Base-by-base conservation (phyloP, 179 eudicot species). In the Silene vulgaris region DNA sequence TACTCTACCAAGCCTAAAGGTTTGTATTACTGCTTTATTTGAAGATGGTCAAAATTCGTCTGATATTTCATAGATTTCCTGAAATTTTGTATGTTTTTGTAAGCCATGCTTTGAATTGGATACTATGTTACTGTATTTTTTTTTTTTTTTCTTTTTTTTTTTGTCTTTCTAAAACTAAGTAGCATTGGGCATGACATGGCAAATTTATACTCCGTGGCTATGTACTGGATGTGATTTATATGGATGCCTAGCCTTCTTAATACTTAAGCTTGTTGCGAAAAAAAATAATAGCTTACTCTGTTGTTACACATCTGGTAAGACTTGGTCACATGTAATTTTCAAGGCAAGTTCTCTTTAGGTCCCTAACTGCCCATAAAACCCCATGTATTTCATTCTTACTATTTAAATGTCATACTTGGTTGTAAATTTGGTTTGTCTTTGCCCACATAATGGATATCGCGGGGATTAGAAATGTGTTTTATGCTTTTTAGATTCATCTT, bases 31-130 rank as follows among this genome's bases (percentile, higher is more conserved):
- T 65, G 45, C 50, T 37, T 59, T n/a, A 14, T 67, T 35, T 57
- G 12, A 59, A 29, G n/a, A 20, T 26, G 0, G 48, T 30, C 61
- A 29, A 52, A 66, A 20, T 50, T 71, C 21, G 52, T 40, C 29
- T 72, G 32, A 48, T 54, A 11, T 77, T 69, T 56, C 79, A 26
- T 74, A 76, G 90, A 93, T 90, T 87, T 66, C 96, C 93, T 57
- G 96, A 90, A 79, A 89, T 84, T 84, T 83, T 88, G 70, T 72
- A 50, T 71, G 86, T 90, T 73, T 81, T 2, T 54, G 50, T 88
- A 43, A 93, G 92, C 84, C 96, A 91, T 83, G 97, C 45, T 94
- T 94, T 82, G 97, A 94, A 84, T 80, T 89, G 89, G 86, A 64
- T 87, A 88, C 65, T 84, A 88, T 45, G 84, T 87, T 48, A 59